Percentiles rank a stretch among this genome's conserved stretches.
These are phyloP conservation scores for Chaetomium olivaceum DNA, from an alignment of 2,329 filamentous ascomycete genomes.

Conservation along the genomic window DNA sequence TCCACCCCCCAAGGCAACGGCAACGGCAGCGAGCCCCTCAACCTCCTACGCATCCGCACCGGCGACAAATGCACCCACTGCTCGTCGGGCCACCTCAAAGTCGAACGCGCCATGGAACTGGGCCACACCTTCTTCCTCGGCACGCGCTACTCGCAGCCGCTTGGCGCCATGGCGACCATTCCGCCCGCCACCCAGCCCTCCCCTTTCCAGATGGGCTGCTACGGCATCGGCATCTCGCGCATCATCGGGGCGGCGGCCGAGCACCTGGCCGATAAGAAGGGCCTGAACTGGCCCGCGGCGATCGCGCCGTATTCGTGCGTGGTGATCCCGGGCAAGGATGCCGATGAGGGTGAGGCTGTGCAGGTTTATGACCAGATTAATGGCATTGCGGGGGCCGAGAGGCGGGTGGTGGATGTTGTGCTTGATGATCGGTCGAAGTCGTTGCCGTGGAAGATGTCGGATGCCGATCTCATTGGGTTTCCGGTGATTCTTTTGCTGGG, in stretches of 20 bases:
- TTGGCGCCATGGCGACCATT: slow-evolving; percentile 63
- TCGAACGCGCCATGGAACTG: slow-evolving; percentile 79
- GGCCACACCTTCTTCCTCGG: slow-evolving; percentile 95
- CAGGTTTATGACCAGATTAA: slow-evolving; percentile 25
- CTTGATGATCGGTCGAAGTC: slow-evolving; percentile 68
- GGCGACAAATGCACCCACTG: slow-evolving; percentile 78
- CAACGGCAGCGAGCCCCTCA: slow-evolving; percentile 49
- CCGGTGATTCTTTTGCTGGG: slow-evolving; percentile 81
- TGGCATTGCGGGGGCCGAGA: neutral
- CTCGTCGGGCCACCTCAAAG: slow-evolving; percentile 58
- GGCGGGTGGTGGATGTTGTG: slow-evolving; percentile 58
- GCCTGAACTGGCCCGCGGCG: slow-evolving; percentile 82
- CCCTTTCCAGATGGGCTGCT: slow-evolving; percentile 89
- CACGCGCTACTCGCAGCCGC: slow-evolving; percentile 77
- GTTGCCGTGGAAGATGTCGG: slow-evolving; percentile 82
- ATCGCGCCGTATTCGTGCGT: slow-evolving; percentile 71
- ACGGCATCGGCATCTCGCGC: slow-evolving; percentile 90
- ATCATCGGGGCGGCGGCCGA: slow-evolving; percentile 86
- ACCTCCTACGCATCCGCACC: slow-evolving; percentile 63
- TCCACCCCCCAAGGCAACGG: neutral
- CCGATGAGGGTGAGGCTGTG: slow-evolving; percentile 23
- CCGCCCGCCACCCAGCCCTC: slow-evolving; percentile 37
- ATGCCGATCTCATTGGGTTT: slow-evolving; percentile 88
- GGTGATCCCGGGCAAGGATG: slow-evolving; percentile 26
- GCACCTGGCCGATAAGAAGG: slow-evolving; percentile 67